Percentiles rank a stretch among this genome's conserved stretches.
Conservation (phyloP, 495 filamentous ascomycete species). For the Physcia stellaris region DNA sequence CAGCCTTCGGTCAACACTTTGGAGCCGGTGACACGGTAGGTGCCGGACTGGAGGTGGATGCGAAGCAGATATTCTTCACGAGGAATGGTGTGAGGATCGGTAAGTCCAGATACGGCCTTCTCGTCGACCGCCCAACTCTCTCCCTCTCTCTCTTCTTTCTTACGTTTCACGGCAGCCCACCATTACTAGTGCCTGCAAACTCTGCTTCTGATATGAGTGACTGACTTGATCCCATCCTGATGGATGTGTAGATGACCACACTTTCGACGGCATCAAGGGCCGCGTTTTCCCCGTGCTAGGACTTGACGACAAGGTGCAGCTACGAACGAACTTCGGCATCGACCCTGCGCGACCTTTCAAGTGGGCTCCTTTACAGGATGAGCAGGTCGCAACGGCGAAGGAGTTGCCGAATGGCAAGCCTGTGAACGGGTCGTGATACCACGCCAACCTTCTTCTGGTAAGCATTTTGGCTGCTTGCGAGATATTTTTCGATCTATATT, state of each 20-base stretch:
- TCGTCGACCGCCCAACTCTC: no score
- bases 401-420: no score
- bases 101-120: neutral
- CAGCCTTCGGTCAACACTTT: constrained; percentile 1
- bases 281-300: constrained; percentile 3
- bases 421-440: no score
- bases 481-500: no score
- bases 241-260: constrained; percentile 1
- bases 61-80: constrained; percentile 5
- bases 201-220: no score
- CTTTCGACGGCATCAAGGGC: neutral
- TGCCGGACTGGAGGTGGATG: constrained; percentile 4
- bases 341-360: neutral
- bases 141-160: no score
- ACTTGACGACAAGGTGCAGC: constrained; percentile 2
- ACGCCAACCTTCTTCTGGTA: no score
- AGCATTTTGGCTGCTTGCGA: no score
- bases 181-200: no score
- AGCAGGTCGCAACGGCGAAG: no score
- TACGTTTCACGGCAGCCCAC: no score
- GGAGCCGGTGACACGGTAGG: constrained; percentile 8
- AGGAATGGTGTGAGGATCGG: constrained; percentile 3
- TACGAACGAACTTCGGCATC: constrained; percentile 1
- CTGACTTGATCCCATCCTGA: neutral
- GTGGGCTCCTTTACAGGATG: no score